Evolutionary conservation across 1,284 basidiomycete species (phyloP).

Genomic region (Fereydounia khargensis): DNA sequence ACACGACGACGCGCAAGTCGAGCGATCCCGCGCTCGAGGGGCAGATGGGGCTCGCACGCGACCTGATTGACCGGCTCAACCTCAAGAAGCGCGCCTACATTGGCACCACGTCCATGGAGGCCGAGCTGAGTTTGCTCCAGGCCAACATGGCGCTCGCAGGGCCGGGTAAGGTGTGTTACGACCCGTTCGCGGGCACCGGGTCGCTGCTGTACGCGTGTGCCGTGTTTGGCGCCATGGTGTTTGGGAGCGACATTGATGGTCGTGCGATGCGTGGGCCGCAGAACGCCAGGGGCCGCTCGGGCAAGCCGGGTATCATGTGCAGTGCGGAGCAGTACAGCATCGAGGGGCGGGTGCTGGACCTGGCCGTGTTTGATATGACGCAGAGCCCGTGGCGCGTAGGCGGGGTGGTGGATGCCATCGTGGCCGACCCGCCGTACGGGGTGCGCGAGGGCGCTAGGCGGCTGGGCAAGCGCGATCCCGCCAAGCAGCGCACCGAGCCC

Average conservation of each 20-base stretch:
- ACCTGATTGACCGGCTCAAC: conserved; percentile 60
- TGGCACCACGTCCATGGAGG: conserved; percentile 97
- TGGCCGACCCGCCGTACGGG: conserved; percentile 67
- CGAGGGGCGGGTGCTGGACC: conserved; percentile 72
- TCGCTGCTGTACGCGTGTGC: conserved; percentile 77
- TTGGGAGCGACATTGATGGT: conserved; percentile 95
- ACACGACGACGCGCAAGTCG: conserved; percentile 9
- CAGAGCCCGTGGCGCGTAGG: conserved; percentile 73
- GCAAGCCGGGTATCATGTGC: conserved; percentile 67
- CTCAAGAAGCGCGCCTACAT: conserved; percentile 84
- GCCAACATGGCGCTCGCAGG: conserved; percentile 87
- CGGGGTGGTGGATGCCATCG: conserved; percentile 85
- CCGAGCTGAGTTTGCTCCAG: conserved; percentile 90
- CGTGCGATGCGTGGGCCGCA: conserved; percentile 93
- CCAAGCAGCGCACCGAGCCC: conserved; percentile 53
- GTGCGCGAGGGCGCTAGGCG: conserved; percentile 95
- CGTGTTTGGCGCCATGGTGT: conserved; percentile 80
- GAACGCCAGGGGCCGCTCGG: conserved; percentile 42
- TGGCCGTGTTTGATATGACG: conserved; percentile 86
- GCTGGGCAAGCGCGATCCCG: conserved; percentile 67
- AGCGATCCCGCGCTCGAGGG: conserved; percentile 33
- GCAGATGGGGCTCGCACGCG: conserved; percentile 28
- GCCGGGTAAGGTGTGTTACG: conserved; percentile 86
- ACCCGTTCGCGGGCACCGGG: conserved; percentile 95
- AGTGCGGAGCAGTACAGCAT: conserved; percentile 80